A percentile compares a stretch with the other conserved stretches of the same genome.
These are phyloP conservation scores for Venturia aucupariae DNA, from an alignment of 2,329 filamentous ascomycete genomes.

Conservation along the genomic window DNA sequence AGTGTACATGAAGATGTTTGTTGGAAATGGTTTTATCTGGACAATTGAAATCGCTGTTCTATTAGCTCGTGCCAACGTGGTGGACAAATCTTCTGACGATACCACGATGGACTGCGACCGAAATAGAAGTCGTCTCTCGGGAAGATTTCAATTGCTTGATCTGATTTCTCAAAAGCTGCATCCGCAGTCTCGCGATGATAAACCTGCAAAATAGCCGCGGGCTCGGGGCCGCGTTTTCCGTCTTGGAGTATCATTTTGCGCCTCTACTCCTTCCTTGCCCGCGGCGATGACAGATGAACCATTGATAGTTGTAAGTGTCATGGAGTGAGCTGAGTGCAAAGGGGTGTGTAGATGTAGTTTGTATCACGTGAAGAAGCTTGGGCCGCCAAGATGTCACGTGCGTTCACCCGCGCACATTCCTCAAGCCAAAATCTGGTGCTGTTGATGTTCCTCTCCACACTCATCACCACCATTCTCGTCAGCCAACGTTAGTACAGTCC, in stretches of 20 bases:
- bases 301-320: background rate
- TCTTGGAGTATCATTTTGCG: background rate
- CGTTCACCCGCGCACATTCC: too few relatives aligned
- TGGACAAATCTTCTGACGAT: background rate
- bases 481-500: background rate
- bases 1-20: constrained; percentile 37
- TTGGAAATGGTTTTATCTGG: constrained; percentile 33
- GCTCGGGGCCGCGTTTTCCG: background rate
- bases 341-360: background rate
- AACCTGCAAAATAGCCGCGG: background rate
- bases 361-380: background rate
- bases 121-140: constrained; percentile 19
- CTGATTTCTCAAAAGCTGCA: background rate
- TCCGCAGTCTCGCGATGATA: background rate
- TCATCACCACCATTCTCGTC: background rate
- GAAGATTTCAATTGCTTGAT: constrained; percentile 11
- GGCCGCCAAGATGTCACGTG: too few relatives aligned
- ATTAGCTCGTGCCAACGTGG: background rate
- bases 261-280: too few relatives aligned
- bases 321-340: background rate
- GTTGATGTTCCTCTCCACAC: background rate
- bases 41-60: constrained; percentile 9
- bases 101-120: constrained; percentile 20
- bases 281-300: background rate
- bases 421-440: background rate